Percentiles rank a stretch among this genome's conserved stretches.
Conservation (phyloP, 768 basidiomycete species). For the Termitomyces sp. region DNA sequence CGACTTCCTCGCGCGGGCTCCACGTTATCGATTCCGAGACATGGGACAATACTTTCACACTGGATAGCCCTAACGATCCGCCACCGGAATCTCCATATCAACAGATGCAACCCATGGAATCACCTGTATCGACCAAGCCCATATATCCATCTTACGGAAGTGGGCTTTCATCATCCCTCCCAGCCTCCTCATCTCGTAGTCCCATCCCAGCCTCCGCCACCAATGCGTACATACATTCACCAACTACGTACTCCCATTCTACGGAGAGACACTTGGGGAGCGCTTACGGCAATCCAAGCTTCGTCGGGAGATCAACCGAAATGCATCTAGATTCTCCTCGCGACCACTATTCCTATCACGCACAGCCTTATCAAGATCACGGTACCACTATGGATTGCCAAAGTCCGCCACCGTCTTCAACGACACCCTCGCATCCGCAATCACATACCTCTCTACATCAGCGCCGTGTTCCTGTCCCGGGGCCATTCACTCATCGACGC, state of each 20-base stretch:
- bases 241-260: conserved; percentile 43
- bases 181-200: conserved; percentile 39
- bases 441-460: conserved; percentile 31
- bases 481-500: conserved; percentile 50
- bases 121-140: conserved; percentile 45
- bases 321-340: conserved; percentile 40
- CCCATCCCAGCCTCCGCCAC: conserved; percentile 31
- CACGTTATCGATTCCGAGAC: conserved; percentile 44
- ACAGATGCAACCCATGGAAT: conserved; percentile 35
- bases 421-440: conserved; percentile 30
- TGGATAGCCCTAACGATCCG: conserved; percentile 35
- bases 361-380: conserved; percentile 41
- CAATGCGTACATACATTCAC: conserved; percentile 33
- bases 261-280: conserved; percentile 47
- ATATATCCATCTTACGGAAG: conserved; percentile 41
- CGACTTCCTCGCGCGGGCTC: conserved; percentile 43
- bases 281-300: conserved; percentile 44
- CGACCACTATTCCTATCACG: conserved; percentile 52
- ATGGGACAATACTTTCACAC: conserved; percentile 58
- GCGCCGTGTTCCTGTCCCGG: conserved; percentile 36
- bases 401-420: conserved; percentile 31
- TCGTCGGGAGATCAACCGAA: conserved; percentile 37
- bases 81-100: conserved; percentile 41
- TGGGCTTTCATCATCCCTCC: conserved; percentile 35
- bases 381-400: conserved; percentile 39